phyloP scores from a whole-genome alignment of 768 basidiomycete genomes.

The Pseudohyphozyma bogoriensis region DNA sequence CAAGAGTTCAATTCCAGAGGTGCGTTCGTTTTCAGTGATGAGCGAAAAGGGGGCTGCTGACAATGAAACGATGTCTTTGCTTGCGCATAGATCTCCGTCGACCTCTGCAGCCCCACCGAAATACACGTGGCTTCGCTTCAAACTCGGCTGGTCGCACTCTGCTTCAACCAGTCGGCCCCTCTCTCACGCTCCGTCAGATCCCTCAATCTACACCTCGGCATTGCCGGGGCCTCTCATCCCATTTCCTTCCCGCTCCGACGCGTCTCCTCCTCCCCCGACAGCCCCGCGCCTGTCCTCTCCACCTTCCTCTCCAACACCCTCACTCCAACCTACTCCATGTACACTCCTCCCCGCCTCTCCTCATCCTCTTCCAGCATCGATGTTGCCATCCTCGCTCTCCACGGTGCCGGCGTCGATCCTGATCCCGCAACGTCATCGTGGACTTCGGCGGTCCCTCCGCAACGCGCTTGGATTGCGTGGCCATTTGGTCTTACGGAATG shows the following conservation, averaged over 20 bases:
- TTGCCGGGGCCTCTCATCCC: not conserved
- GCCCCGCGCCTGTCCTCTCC: not conserved
- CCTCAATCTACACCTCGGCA: not conserved
- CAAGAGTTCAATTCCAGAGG: not conserved
- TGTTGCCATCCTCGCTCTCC: not conserved
- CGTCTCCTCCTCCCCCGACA: not conserved
- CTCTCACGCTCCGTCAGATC: not conserved
- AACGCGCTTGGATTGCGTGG: not conserved
- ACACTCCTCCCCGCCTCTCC: not conserved
- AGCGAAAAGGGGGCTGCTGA: no score
- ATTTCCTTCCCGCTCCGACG: not conserved
- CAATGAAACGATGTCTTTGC: no score
- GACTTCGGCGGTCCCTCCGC: not conserved
- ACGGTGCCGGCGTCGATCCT: not conserved
- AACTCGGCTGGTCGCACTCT: not conserved
- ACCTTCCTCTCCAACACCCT: conserved; percentile 1
- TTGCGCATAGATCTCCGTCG: not conserved
- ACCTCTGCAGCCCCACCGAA: not conserved
- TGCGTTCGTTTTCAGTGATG: not conserved
- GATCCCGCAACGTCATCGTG: not conserved
- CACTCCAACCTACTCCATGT: not conserved
- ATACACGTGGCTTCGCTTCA: not conserved
- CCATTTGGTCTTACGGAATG: not conserved
- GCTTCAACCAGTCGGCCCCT: not conserved
- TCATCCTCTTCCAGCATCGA: not conserved